Base-by-base conservation (phyloP, 1,284 basidiomycete species). In the Meripilus lineatus region DNA sequence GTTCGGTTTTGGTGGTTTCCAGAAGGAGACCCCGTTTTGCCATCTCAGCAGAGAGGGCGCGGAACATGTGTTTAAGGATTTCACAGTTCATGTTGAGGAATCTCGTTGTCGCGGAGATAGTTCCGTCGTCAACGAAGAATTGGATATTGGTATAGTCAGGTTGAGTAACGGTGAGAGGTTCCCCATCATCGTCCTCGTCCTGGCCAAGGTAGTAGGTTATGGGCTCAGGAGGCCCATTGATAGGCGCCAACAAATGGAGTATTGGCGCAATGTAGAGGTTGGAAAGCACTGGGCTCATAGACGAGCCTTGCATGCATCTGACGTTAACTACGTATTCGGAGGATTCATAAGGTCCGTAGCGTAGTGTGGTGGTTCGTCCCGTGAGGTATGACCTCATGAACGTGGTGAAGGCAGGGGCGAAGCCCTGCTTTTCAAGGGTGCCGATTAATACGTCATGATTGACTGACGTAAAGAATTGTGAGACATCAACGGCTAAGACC, bases 391-490 rank as follows among this genome's bases (percentile, higher is more conserved):
- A 17, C 22, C 24, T 30, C 26, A 48, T 30, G 44, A 45, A 50
- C 8, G 3, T 10, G 28, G 43, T 42, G 13, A 47, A 24, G n/a
- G 15, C 30, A 13, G 22, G 11, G 20, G 38, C 3, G 32, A 45
- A 45, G 6, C 51, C 45, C 38, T 48, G 48, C 26, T 38, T 17
- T 7, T 37, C 21, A 21, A 51, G 23, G 10, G 43, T 45, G 2
- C 2, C 11, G 1, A 38, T 23, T 11, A 47, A 13, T 13, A 45
- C 5, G 3, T 26, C 34, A 38, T 51, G 50, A 23, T 48, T 39
- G 3, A 51, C 30, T 13, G 50, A 51, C 1, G 50, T 45, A 37
- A n/a, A n/a, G n/a, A n/a, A n/a, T n/a, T n/a, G n/a, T n/a, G n/a
- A n/a, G n/a, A n/a, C n/a, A n/a, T n/a, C 50, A 13, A 51, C 20